phyloP scores from a whole-genome alignment of 495 filamentous ascomycete species.

The Talaromyces wortmannii region DNA sequence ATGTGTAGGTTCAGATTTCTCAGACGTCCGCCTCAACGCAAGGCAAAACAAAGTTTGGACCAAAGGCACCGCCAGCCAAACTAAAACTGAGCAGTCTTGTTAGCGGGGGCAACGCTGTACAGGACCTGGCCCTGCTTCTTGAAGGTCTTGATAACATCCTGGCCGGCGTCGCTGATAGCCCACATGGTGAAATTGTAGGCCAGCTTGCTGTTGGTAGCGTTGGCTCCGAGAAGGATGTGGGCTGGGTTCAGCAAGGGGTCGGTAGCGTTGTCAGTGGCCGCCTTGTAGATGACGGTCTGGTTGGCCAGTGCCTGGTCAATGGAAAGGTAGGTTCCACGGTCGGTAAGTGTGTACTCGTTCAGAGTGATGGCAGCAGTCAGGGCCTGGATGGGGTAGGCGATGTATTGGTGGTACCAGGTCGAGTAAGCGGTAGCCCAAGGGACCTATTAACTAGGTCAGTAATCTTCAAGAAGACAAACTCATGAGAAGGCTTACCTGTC shows the following conservation, averaged over 20 bases:
- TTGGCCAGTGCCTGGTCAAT: constrained; percentile 15
- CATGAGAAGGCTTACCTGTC: constrained; percentile 16
- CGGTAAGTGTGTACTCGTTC: constrained; percentile 35
- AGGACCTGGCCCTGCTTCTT: constrained; percentile 18
- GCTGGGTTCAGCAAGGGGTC: constrained; percentile 31
- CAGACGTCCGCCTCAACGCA: no score
- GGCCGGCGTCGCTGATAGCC: constrained; percentile 23
- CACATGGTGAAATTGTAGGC: constrained; percentile 26
- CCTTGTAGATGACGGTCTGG: constrained; percentile 26
- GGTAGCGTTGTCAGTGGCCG: constrained; percentile 16
- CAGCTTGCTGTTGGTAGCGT: constrained; percentile 17
- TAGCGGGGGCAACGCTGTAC: constrained; percentile 13
- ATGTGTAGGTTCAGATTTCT: no score
- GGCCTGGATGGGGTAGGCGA: constrained; percentile 35
- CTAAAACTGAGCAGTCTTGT: not conserved
- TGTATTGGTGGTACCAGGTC: constrained; percentile 39
- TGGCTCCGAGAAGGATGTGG: constrained; percentile 24
- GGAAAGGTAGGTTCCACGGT: constrained; percentile 31
- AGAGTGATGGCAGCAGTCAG: constrained; percentile 24
- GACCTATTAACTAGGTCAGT: constrained; percentile 11
- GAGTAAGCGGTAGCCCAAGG: constrained; percentile 34
- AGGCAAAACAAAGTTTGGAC: no score
- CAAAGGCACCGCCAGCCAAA: no score
- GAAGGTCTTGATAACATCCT: constrained; percentile 22
- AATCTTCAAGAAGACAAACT: not conserved